A percentile compares a stretch with the other conserved stretches of the same genome.
phyloP scores from a whole-genome alignment of 768 basidiomycete genomes.

The Dioszegia crocea region DNA sequence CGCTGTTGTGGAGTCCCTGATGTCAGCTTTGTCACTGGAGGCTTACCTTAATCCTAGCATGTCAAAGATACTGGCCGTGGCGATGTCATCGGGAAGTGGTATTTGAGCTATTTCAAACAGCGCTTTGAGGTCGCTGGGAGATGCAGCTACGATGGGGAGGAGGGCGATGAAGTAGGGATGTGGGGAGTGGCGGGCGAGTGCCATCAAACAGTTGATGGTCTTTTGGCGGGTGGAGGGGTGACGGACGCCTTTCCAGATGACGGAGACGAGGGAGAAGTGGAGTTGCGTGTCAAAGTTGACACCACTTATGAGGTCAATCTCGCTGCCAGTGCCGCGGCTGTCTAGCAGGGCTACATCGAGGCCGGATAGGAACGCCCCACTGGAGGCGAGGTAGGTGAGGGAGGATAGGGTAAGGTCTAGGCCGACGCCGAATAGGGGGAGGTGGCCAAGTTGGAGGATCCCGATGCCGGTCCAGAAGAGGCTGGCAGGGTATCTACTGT shows the following conservation, averaged over 20 bases:
- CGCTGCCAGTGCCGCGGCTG: slow-evolving; percentile 56
- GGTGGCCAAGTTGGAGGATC: slow-evolving; percentile 71
- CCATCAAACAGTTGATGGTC: slow-evolving; percentile 55
- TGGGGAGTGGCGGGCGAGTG: slow-evolving; percentile 51
- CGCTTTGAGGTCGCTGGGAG: slow-evolving; percentile 56
- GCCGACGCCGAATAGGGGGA: slow-evolving; percentile 63
- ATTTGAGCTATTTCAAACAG: slow-evolving; percentile 65
- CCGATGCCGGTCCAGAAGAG: slow-evolving; percentile 87
- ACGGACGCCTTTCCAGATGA: slow-evolving; percentile 82
- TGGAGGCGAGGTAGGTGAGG: slow-evolving; percentile 61
- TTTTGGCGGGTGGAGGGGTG: slow-evolving; percentile 60
- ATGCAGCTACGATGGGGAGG: slow-evolving; percentile 22
- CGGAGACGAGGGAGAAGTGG: slow-evolving; percentile 73
- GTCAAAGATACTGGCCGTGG: slow-evolving; percentile 14
- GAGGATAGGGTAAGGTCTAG: slow-evolving; percentile 62
- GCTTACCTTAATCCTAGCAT: slow-evolving; percentile 38
- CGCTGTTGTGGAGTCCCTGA: slow-evolving; percentile 60
- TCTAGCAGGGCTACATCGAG: slow-evolving; percentile 54
- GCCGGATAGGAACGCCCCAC: slow-evolving; percentile 47
- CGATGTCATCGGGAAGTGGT: slow-evolving; percentile 30
- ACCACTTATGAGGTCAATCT: slow-evolving; percentile 68
- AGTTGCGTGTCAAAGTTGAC: slow-evolving; percentile 74
- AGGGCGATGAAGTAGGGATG: slow-evolving; percentile 37
- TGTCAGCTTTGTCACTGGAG: not conserved
- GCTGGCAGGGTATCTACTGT: slow-evolving; percentile 64